These are phyloP conservation scores for Rhizopus delemar DNA, from an alignment of 371 early-diverging fungal genomes.

Conservation along the genomic window DNA sequence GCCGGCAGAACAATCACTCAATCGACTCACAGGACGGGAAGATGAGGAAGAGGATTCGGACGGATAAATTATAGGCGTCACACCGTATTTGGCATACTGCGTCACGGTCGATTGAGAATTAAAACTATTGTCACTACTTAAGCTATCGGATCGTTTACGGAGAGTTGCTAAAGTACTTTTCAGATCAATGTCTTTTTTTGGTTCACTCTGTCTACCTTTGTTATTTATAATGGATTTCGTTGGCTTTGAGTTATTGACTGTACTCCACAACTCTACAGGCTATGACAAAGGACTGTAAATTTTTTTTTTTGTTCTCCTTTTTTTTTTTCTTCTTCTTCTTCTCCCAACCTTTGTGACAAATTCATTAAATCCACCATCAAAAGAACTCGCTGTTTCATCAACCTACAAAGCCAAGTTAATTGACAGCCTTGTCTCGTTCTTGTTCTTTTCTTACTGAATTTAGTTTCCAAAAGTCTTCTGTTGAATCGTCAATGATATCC, in stretches of 20 bases:
- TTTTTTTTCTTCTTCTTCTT: background rate
- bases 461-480: conserved; percentile 38
- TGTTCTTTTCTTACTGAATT: conserved; percentile 11
- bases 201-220: background rate
- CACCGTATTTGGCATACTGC: conserved; percentile 37
- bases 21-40: conserved; percentile 41
- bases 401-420: background rate
- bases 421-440: background rate
- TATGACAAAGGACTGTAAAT: background rate
- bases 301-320: background rate
- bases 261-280: conserved; percentile 24
- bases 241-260: conserved; percentile 3
- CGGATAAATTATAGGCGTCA: conserved; percentile 39
- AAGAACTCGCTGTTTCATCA: conserved; percentile 2
- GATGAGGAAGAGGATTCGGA: conserved; percentile 45
- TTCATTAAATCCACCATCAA: conserved; percentile 16
- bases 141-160: conserved; percentile 34
- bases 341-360: conserved; percentile 9
- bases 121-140: conserved; percentile 49
- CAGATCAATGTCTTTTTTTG: background rate
- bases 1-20: conserved; percentile 41
- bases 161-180: background rate
- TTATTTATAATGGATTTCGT: background rate
- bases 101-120: conserved; percentile 48
- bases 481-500: conserved; percentile 31